Evolutionary conservation across 176 grass and related monocot genomes (phyloP), one percentile per base, ranked within the genome.

Genomic region (Avena eriantha): DNA sequence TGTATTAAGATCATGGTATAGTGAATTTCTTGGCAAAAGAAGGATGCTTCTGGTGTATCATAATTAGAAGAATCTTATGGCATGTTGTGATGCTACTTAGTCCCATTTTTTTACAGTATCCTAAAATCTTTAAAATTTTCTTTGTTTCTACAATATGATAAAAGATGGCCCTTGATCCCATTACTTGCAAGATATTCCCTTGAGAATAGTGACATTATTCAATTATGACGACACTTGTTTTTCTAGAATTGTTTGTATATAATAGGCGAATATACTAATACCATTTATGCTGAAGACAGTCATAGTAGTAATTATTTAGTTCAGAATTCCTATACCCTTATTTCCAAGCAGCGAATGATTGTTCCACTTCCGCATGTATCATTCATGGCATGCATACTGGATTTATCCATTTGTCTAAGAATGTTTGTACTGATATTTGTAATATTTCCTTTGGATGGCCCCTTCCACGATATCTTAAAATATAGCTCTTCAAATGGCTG

Each of bases 341-440:
- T 24, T 18, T 87, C 15, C 2, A 48, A 43, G 7, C 29, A 85
- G 31, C 47, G 39, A 85, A 39, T 65, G 57, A 21, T 49, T 46
- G 34, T n/a, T 16, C 35, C 6, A 31, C 13, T 50, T 59, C 39
- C 26, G 23, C 56, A 19, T 10, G 13, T 63, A 47, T 79, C 57
- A 43, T 87, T 64, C 53, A 65, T 3, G 31, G n/a, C 2, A 69
- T 70, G 69, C 54, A 64, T 3, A 34, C 73, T 85, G 69, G 53
- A 82, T 66, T 23, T 21, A 31, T 69, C 65, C 76, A 53, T 88
- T 88, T 88, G 85, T 91, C 70, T 49, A 35, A 63, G 76, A 91
- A 82, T 81, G 45, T 78, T 68, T 83, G 66, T 17, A 22, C 73
- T 4, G 15, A 24, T 5, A 26, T 46, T 26, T 80, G 23, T 35